phyloP scores from a whole-genome alignment of 1,284 basidiomycete genomes.

The Testicularia cyperi region DNA sequence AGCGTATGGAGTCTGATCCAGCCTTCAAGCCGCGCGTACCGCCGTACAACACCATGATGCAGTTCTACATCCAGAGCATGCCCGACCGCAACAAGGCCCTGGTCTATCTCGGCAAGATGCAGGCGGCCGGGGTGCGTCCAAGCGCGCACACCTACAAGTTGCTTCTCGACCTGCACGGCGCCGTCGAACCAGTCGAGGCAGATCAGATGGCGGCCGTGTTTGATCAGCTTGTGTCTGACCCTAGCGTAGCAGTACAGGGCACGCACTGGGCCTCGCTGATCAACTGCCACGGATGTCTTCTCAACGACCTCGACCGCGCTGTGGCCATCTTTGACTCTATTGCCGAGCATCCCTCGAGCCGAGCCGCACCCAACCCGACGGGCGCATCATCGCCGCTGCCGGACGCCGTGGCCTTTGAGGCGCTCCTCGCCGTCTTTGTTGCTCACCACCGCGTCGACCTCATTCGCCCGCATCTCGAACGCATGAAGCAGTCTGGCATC shows the following conservation, averaged over 20 bases:
- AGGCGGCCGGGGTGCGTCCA: conserved; percentile 66
- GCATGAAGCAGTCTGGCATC: conserved; percentile 70
- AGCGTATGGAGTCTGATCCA: conserved; percentile 75
- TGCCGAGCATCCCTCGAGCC: conserved; percentile 61
- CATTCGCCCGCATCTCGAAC: conserved; percentile 70
- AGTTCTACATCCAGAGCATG: conserved; percentile 85
- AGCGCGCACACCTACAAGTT: conserved; percentile 64
- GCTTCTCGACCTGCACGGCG: conserved; percentile 85
- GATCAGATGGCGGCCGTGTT: conserved; percentile 75
- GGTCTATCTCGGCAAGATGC: conserved; percentile 75
- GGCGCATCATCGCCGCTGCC: conserved; percentile 62
- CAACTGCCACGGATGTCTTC: conserved; percentile 81
- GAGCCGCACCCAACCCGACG: conserved; percentile 53
- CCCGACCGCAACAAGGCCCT: conserved; percentile 69
- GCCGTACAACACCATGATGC: conserved; percentile 98
- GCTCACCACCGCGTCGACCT: conserved; percentile 78
- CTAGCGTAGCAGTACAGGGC: conserved; percentile 70
- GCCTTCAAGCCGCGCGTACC: conserved; percentile 87
- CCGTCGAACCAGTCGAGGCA: conserved; percentile 76
- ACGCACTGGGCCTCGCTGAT: conserved; percentile 91
- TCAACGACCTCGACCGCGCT: conserved; percentile 76
- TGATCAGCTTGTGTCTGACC: conserved; percentile 66
- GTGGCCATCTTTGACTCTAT: conserved; percentile 79
- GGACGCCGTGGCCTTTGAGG: conserved; percentile 88
- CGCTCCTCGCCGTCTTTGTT: conserved; percentile 83